Evolutionary conservation across 1,139 yeast species (phyloP).

Genomic region (Saccharomyces hybrid): DNA sequence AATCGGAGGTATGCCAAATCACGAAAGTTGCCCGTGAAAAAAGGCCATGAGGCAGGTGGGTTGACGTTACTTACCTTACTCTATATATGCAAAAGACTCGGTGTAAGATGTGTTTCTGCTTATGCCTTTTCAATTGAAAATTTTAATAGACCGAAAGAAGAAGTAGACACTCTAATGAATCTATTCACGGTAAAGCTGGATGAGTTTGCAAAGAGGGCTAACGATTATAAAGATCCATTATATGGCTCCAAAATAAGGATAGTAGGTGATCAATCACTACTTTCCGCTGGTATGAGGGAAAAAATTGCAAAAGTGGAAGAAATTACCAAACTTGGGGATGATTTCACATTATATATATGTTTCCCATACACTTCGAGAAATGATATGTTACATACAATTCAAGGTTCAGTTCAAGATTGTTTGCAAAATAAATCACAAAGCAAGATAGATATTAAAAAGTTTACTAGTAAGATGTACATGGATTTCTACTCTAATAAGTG

Average conservation of each 20-base stretch:
- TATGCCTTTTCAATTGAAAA: slow-evolving; percentile 95
- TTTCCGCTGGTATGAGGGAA: slow-evolving; percentile 60
- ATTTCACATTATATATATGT: slow-evolving; percentile 68
- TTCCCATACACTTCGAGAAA: slow-evolving; percentile 94
- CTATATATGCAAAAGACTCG: slow-evolving; percentile 41
- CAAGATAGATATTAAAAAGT: slow-evolving; percentile 35
- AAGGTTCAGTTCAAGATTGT: slow-evolving; percentile 34
- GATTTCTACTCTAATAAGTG: slow-evolving; percentile 61
- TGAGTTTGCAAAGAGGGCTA: slow-evolving; percentile 26
- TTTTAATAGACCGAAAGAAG: slow-evolving; percentile 73
- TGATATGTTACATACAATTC: slow-evolving; percentile 69
- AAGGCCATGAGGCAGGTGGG: slow-evolving; percentile 89
- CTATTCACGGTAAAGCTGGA: slow-evolving; percentile 62
- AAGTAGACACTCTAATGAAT: slow-evolving; percentile 76
- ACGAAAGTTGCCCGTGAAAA: slow-evolving; percentile 60
- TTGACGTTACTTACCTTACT: slow-evolving; percentile 53
- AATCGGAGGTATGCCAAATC: slow-evolving; percentile 78
- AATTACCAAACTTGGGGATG: slow-evolving; percentile 43
- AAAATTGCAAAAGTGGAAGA: slow-evolving; percentile 57
- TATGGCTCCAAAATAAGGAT: slow-evolving; percentile 44
- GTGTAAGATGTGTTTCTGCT: slow-evolving; percentile 75
- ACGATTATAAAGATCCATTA: slow-evolving; percentile 48
- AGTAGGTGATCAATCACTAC: slow-evolving; percentile 59
- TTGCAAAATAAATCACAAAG: slow-evolving; percentile 17
- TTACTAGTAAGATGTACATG: slow-evolving; percentile 49